Evolutionary conservation across 257 asterid genomes (phyloP), one percentile per base, ranked within the genome.

Genomic region (Fraxinus anomala): DNA sequence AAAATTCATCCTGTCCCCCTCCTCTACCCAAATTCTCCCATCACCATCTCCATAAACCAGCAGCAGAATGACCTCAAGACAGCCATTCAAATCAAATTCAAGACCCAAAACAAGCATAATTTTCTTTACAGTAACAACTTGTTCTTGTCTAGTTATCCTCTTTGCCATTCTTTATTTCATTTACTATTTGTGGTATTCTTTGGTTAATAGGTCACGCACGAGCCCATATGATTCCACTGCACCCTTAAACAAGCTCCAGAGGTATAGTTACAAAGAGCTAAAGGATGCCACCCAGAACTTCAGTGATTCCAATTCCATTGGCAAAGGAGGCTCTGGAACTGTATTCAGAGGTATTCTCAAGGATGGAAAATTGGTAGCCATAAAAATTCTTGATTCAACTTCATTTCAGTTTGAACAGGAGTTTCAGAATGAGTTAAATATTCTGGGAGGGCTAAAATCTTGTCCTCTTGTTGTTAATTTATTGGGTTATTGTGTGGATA

Each of bases 301-400:
- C 89, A 86, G 88, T 76, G 83, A 79, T 63, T 80, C 92, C 0
- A 91, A 88, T 71, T 85, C 86, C 59, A 89, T 96, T 9, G 99
- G 99, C 3, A 96, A 92, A 83, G 99, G 99, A 39, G 99, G 99
- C 74, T 96, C 99, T 1, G 97, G 98, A 69, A 78, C 92, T 54
- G 99, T 96, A 72, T 96, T 77, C 83, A 86, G 90, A 74, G 99
- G 98, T 54, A 88, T 86, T 77, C 79, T 96, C 21, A 89, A 77
- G 75, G 92, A 92, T 81, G 97, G 99, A 36, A 96, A 88, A 76
- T 40, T 88, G 37, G 97, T 93, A 1, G 99, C 98, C 71, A 92
- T 96, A 0, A 96, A 96, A 78, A 79, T 87, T 68, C 91, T 93
- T 19, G 94, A 92, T 82, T 81, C 95, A 24, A 59, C 76, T 79